Evolutionary conservation across 768 basidiomycete species (phyloP).

Genomic region (Coprinopsis cinerea): DNA sequence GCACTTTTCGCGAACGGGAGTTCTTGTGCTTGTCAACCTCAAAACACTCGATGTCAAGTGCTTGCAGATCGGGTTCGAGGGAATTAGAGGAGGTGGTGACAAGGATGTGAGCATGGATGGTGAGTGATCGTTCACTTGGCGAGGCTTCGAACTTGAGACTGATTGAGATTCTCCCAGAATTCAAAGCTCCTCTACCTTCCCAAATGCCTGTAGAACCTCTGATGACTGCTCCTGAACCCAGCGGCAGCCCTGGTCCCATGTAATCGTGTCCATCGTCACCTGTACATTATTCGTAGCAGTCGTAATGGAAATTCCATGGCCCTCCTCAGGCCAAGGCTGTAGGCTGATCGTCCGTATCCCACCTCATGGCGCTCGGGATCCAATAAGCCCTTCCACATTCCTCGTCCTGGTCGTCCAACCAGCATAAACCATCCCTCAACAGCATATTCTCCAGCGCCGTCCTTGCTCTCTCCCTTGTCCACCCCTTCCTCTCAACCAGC

Average conservation of each 20-base stretch:
- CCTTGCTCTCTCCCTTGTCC: slow-evolving; percentile 73
- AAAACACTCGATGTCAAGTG: slow-evolving; percentile 66
- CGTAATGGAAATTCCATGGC: too few relatives aligned
- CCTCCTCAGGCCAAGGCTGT: slow-evolving; percentile 9
- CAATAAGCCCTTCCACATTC: slow-evolving; percentile 66
- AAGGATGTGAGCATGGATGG: slow-evolving; percentile 16
- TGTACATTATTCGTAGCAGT: slow-evolving; percentile 5
- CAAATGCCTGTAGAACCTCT: slow-evolving; percentile 21
- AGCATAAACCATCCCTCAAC: slow-evolving; percentile 84
- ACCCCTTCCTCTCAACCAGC: slow-evolving; percentile 57
- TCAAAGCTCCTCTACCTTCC: slow-evolving; percentile 10
- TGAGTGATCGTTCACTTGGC: slow-evolving; percentile 3
- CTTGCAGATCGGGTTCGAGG: slow-evolving; percentile 49
- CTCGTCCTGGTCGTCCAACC: slow-evolving; percentile 90
- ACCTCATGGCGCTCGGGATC: slow-evolving; percentile 84
- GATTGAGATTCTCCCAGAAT: slow-evolving; percentile 10
- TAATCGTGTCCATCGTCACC: slow-evolving; percentile 7
- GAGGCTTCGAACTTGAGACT: neutral
- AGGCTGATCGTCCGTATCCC: slow-evolving; percentile 51
- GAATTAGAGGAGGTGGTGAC: slow-evolving; percentile 31
- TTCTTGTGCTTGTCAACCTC: slow-evolving; percentile 74
- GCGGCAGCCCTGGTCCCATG: slow-evolving; percentile 11
- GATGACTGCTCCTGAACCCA: slow-evolving; percentile 19
- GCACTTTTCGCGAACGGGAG: slow-evolving; percentile 71
- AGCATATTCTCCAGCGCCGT: slow-evolving; percentile 87